Conservation (phyloP, 257 asterid genomes). For the Agastache rugosa region DNA sequence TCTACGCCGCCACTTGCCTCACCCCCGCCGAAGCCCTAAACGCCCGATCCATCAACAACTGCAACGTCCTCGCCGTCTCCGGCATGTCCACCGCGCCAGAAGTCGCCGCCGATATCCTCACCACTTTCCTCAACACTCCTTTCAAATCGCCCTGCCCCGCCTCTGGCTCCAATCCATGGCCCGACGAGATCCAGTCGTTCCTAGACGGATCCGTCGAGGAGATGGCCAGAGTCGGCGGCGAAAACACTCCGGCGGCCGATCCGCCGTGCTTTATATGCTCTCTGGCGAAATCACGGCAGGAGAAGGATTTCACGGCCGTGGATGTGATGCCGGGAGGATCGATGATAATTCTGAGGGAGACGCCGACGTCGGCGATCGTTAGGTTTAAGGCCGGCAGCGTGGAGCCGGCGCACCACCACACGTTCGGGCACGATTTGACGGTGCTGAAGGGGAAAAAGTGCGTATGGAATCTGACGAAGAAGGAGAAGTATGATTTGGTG, state of each 20-base stretch:
- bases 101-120: conserved; percentile 57
- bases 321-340: conserved; percentile 86
- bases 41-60: conserved; percentile 78
- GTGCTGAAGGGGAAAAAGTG: conserved; percentile 72
- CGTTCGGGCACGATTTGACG: conserved; percentile 87
- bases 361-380: conserved; percentile 85
- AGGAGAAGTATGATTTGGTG: conserved; percentile 63
- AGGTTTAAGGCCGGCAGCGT: conserved; percentile 80
- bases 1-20: conserved; percentile 86
- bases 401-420: conserved; percentile 93
- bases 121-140: conserved; percentile 62
- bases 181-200: conserved; percentile 65
- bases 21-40: conserved; percentile 67
- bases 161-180: conserved; percentile 82
- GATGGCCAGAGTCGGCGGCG: conserved; percentile 58
- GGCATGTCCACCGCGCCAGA: conserved; percentile 73
- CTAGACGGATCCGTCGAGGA: conserved; percentile 58
- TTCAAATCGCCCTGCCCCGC: conserved; percentile 94
- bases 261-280: conserved; percentile 71
- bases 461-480: conserved; percentile 84
- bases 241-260: conserved; percentile 15
- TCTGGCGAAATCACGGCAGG: conserved; percentile 52
- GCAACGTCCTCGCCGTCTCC: conserved; percentile 84
- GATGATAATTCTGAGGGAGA: conserved; percentile 72
- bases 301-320: conserved; percentile 59